Conservation (phyloP, 805 yeast species). For the Sugiyamaella marilandica region DNA sequence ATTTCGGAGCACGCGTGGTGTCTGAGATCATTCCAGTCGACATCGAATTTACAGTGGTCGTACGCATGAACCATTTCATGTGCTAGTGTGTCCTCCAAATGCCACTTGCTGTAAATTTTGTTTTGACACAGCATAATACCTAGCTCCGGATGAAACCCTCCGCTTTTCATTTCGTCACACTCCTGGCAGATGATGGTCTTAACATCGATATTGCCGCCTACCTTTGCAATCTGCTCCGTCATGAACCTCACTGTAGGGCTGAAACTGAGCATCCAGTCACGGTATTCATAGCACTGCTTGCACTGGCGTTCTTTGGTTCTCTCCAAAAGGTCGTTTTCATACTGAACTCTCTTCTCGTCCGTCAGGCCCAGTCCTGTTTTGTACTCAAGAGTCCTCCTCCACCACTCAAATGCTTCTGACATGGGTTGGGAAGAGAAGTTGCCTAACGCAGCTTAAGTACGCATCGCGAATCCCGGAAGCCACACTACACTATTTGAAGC, state of each 20-base stretch:
- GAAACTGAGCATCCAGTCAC: conserved; percentile 73
- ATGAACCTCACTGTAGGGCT: conserved; percentile 79
- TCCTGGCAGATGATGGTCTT: conserved; percentile 67
- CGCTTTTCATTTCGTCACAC: conserved; percentile 79
- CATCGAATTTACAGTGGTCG: conserved; percentile 82
- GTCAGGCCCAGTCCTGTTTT: conserved; percentile 64
- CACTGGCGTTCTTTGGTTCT: conserved; percentile 53
- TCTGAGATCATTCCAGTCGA: conserved; percentile 75
- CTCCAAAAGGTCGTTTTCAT: conserved; percentile 50
- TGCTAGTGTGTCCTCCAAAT: conserved; percentile 82
- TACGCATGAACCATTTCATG: conserved; percentile 94
- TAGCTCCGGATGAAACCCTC: conserved; percentile 87
- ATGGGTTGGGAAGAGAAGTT: background rate
- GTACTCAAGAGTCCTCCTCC: conserved; percentile 69
- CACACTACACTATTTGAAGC: too few relatives aligned
- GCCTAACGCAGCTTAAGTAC: background rate
- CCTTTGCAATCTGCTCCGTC: conserved; percentile 73
- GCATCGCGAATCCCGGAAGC: too few relatives aligned
- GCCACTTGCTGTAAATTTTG: conserved; percentile 66
- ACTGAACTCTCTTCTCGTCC: conserved; percentile 47
- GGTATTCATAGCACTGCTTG: conserved; percentile 60
- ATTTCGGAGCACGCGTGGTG: conserved; percentile 98
- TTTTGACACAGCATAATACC: conserved; percentile 89
- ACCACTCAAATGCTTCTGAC: conserved; percentile 63
- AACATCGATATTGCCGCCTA: conserved; percentile 49